Evolutionary conservation across 805 yeast genomes (phyloP).

Genomic region (Debaryomyces maramus): DNA sequence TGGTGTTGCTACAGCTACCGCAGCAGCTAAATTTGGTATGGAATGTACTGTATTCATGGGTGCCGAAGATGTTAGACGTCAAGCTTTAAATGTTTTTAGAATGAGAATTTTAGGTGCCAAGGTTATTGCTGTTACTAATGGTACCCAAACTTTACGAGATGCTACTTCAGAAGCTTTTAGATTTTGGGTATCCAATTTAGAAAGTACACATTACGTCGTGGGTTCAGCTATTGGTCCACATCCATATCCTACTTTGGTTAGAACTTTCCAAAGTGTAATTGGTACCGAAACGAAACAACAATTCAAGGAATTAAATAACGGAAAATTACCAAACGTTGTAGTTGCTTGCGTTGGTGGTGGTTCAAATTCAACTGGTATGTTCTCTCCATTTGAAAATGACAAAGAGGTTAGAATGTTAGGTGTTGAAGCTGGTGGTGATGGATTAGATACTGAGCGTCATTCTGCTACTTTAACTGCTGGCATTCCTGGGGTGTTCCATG

Average conservation of each 20-base stretch:
- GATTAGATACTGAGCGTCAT: constrained; percentile 83
- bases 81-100: constrained; percentile 96
- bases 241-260: constrained; percentile 96
- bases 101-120: constrained; percentile 96
- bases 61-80: constrained; percentile 98
- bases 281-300: constrained; percentile 94
- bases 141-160: constrained; percentile 94
- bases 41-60: constrained; percentile 97
- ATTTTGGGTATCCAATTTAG: constrained; percentile 86
- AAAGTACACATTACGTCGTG: constrained; percentile 88
- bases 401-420: constrained; percentile 77
- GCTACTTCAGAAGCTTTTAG: constrained; percentile 98
- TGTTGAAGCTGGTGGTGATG: constrained; percentile 99
- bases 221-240: constrained; percentile 99
- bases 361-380: constrained; percentile 93
- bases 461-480: constrained; percentile 97
- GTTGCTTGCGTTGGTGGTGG: constrained; percentile 99
- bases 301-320: constrained; percentile 73
- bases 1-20: constrained; percentile 92
- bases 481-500: constrained; percentile 96
- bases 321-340: constrained; percentile 85
- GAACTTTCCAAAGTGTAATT: constrained; percentile 97
- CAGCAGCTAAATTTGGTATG: constrained; percentile 89
- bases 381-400: constrained; percentile 89
- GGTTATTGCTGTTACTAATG: constrained; percentile 89